Conservation (phyloP, 1,139 yeast species). For the Pichia sp. region DNA sequence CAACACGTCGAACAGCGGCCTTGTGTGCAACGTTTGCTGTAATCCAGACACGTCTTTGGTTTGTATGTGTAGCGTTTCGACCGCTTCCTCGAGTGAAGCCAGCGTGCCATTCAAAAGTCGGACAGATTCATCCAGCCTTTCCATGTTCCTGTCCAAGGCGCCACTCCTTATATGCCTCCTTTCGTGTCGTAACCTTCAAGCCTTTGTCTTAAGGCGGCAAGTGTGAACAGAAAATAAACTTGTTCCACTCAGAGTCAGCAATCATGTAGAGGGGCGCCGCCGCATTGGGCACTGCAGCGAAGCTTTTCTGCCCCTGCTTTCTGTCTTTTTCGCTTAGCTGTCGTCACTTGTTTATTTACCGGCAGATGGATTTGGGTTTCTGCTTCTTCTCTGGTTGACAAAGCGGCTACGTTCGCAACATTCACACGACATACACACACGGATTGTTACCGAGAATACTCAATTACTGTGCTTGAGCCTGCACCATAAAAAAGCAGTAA, state of each 20-base stretch:
- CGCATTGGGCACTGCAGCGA: conserved; percentile 1
- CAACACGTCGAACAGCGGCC: conserved; percentile 28
- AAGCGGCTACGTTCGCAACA: no score
- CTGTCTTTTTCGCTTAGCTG: background rate
- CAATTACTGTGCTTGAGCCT: background rate
- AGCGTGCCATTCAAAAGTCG: conserved; percentile 8
- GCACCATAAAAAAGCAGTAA: background rate
- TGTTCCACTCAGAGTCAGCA: no score
- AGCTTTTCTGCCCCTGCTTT: background rate
- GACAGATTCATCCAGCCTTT: conserved; percentile 13
- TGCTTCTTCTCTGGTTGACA: background rate
- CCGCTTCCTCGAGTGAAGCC: conserved; percentile 5
- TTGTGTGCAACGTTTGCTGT: conserved; percentile 12
- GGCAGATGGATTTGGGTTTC: background rate
- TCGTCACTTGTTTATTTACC: background rate
- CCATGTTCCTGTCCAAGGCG: no score
- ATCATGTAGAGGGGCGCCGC: background rate
- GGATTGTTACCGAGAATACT: background rate
- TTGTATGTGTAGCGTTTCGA: conserved; percentile 2
- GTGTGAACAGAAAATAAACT: no score
- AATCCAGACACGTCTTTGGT: conserved; percentile 9
- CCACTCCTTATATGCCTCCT: no score
- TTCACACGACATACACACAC: no score
- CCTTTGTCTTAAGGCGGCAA: no score
- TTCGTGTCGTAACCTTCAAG: no score